Percentiles rank a stretch among this genome's conserved stretches.
phyloP scores from a whole-genome alignment of 1,139 yeast genomes.

The Geotrichum candidum region DNA sequence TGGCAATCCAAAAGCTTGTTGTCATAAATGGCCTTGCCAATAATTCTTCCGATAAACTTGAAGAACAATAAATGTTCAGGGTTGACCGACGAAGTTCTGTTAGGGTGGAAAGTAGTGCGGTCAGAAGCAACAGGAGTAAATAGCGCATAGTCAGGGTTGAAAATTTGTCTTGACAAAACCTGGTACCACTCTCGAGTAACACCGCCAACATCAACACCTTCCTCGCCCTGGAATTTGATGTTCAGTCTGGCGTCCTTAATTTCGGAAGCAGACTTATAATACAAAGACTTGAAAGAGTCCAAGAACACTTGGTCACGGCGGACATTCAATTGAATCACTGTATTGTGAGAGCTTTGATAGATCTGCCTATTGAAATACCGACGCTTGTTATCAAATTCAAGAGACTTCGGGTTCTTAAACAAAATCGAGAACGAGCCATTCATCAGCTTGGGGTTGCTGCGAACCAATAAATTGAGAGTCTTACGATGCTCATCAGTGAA shows the following conservation, averaged over 20 bases:
- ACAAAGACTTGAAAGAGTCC: slow-evolving; percentile 81
- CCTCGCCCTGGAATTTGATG: slow-evolving; percentile 82
- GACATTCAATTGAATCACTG: slow-evolving; percentile 57
- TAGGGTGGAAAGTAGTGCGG: slow-evolving; percentile 92
- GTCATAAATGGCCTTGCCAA: slow-evolving; percentile 92
- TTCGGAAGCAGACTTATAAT: slow-evolving; percentile 73
- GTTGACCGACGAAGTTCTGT: slow-evolving; percentile 84
- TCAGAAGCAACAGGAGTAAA: slow-evolving; percentile 91
- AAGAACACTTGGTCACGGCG: slow-evolving; percentile 88
- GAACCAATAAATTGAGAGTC: slow-evolving; percentile 84
- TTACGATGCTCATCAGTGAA: slow-evolving; percentile 90
- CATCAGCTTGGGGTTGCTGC: slow-evolving; percentile 88
- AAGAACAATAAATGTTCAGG: slow-evolving; percentile 91
- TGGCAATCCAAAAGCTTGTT: slow-evolving; percentile 87
- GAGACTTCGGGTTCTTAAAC: slow-evolving; percentile 79
- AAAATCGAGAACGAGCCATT: slow-evolving; percentile 92
- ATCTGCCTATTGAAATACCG: slow-evolving; percentile 70
- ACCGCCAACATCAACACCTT: slow-evolving; percentile 98
- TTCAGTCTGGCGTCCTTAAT: slow-evolving; percentile 70
- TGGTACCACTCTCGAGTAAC: slow-evolving; percentile 97
- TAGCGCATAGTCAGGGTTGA: slow-evolving; percentile 91
- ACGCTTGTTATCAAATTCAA: slow-evolving; percentile 92
- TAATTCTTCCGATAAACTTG: slow-evolving; percentile 88
- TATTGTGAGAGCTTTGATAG: slow-evolving; percentile 31
- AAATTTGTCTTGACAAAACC: slow-evolving; percentile 89